Evolutionary conservation across 805 yeast genomes (phyloP).

Genomic region (Kazachstania taianensis): DNA sequence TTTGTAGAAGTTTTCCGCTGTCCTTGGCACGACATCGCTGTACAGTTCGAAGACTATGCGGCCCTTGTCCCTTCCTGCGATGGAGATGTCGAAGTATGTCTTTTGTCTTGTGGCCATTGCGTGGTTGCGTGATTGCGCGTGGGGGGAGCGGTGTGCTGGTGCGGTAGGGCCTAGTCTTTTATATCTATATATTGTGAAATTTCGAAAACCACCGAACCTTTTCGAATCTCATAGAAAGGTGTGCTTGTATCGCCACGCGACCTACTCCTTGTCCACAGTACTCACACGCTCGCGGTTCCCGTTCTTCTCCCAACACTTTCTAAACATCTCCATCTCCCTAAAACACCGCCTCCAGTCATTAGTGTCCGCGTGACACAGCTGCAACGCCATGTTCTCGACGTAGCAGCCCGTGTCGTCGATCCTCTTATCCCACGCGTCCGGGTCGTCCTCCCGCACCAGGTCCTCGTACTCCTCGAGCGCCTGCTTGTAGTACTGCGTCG

Average conservation of each 20-base stretch:
- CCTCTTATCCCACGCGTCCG: constrained; percentile 63
- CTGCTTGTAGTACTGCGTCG: constrained; percentile 20
- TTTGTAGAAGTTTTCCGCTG: constrained; percentile 83
- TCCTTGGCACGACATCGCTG: constrained; percentile 69
- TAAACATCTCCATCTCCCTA: constrained; percentile 53
- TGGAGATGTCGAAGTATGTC: constrained; percentile 69
- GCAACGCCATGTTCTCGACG: constrained; percentile 60
- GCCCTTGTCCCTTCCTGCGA: constrained; percentile 61
- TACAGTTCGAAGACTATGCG: constrained; percentile 69
- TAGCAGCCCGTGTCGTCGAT: constrained; percentile 66
- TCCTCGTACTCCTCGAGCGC: constrained; percentile 25
- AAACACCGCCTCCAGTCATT: constrained; percentile 73
- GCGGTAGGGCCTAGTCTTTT: too few species aligned
- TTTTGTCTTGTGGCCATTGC: constrained; percentile 30
- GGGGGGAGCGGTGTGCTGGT: too few species aligned
- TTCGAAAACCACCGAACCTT: too few species aligned
- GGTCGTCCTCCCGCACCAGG: constrained; percentile 44
- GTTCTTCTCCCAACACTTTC: constrained; percentile 51
- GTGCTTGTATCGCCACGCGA: not conserved
- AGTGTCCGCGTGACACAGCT: constrained; percentile 71
- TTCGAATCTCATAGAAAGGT: not conserved
- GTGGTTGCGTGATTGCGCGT: not conserved
- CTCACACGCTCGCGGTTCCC: constrained; percentile 41
- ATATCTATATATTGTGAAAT: too few species aligned
- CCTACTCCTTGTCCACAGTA: constrained; percentile 19